Base-by-base conservation (phyloP, 768 basidiomycete species). In the Phaffia tasmanica region DNA sequence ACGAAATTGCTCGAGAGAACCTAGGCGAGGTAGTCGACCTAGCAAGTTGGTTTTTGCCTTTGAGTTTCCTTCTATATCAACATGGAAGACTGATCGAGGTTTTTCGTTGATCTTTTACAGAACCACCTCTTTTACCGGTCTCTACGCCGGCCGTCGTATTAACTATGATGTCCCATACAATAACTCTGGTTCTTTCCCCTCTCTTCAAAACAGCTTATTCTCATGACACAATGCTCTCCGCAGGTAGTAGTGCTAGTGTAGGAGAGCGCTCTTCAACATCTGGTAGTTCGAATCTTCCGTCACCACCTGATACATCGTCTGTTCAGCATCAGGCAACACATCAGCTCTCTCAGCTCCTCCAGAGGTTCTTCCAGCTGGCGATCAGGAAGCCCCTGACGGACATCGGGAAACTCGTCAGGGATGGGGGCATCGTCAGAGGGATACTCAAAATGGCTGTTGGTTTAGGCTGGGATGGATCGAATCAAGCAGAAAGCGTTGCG, bases 361-460 rank as follows among this genome's bases (percentile, higher is more conserved):
- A 15, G 21, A 23, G 42, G n/a, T 47, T 67, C 7, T 57, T 67
- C 48, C 27, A 49, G 4, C 16, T 63, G 18, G 66, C 59, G 29
- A 14, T 50, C 23, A 16, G 19, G 7, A n/a, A 21, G 51, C 66
- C 66, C 0, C 23, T 63, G 29, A 67, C 66, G 27, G 51, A 62
- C 21, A 62, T 67, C 21, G 60, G 59, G 14, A 62, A 61, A 47
- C 61, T 67, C 6, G 60, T 67, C 16, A 54, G 66, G 19, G 66
- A 67, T n/a, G 66, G 60, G 29, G 66, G 66, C 0, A 62, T 67
- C 4, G 53, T 67, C 15, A 27, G 54, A 15, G 46, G 51, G 1
- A 56, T 67, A 16, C 55, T 67, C 47, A 62, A 53, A 30, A 67
- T 67, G 23, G 66, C 66, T 1, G 61, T 67, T 6, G 32, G 48